These are phyloP conservation scores for Dactylellina drechsleri DNA, from an alignment of 2,329 filamentous ascomycete species.

Conservation along the genomic window DNA sequence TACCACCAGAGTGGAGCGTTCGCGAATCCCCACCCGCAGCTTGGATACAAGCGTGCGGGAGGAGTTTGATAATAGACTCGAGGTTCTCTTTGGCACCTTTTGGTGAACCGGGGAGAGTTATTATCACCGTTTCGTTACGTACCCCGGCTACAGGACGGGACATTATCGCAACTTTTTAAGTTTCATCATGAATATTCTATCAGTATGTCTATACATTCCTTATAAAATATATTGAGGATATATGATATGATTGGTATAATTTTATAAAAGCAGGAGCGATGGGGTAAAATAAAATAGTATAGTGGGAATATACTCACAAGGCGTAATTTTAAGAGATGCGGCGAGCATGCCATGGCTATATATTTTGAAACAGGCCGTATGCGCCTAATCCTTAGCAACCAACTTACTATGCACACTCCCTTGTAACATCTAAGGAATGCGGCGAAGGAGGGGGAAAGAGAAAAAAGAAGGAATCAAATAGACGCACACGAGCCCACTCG, in stretches of 20 bases:
- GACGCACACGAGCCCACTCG: slow-evolving; percentile 80
- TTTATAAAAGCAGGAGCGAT: no score
- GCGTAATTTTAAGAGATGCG: slow-evolving; percentile 83
- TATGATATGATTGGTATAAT: no score
- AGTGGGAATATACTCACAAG: slow-evolving; percentile 71
- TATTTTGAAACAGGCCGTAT: not conserved
- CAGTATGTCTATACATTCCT: not conserved
- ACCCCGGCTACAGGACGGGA: slow-evolving; percentile 90
- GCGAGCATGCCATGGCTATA: slow-evolving; percentile 87
- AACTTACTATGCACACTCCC: no score
- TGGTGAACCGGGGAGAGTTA: slow-evolving; percentile 92
- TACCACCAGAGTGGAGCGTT: slow-evolving; percentile 78
- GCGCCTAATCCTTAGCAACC: no score
- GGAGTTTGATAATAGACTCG: slow-evolving; percentile 83
- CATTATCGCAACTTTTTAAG: slow-evolving; percentile 85
- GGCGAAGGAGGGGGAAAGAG: not conserved
- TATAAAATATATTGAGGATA: not conserved
- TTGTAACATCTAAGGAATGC: not conserved
- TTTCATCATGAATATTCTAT: slow-evolving; percentile 41
- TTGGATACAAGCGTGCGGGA: slow-evolving; percentile 94
- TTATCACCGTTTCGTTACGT: slow-evolving; percentile 79
- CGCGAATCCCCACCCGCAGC: slow-evolving; percentile 85
- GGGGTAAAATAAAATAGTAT: no score
- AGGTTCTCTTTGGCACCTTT: slow-evolving; percentile 96
- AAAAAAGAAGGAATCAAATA: no score